Evolutionary conservation across 176 grass and related monocot species (phyloP), one percentile per base, ranked within the genome.

Genomic region (Tuctoria greenei): DNA sequence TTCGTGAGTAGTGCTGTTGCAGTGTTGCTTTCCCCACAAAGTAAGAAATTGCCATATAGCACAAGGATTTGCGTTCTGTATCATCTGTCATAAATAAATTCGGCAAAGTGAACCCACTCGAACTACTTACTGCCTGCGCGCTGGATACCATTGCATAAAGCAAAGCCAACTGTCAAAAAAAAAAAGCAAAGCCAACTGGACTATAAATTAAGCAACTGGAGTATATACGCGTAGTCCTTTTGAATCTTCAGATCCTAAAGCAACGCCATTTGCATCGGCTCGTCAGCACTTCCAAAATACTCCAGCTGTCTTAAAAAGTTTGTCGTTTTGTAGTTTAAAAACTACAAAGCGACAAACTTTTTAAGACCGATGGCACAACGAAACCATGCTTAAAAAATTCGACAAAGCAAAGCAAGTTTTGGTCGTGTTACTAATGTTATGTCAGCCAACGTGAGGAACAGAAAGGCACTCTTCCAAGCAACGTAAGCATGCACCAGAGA

Each of bases 101-200:
- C 8, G 46, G 27, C 8, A 86, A 86, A 70, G 46, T 36, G 6
- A 67, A 13, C 27, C 49, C 66, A 71, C 67, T 49, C 31, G 47
- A 50, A 50, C 17, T 72, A 65, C 27, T 59, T 77, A 71, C 27
- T 66, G 61, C 54, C 36, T 10, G 9, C 74, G 86, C 62, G 75
- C 80, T 88, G 86, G 86, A 82, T 67, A 63, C 75, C 86, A 88
- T 88, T 74, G 67, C 11, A 6, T 10, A 87, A 88, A 80, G 51
- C 51, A 74, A 67, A 64, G 58, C 24, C 67, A 52, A 78, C 67
- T 52, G 49, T n/a, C n/a, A n/a, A n/a, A n/a, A n/a, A n/a, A n/a
- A n/a, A n/a, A n/a, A n/a, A n/a, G n/a, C n/a, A n/a, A n/a, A n/a
- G n/a, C n/a, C n/a, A n/a, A n/a, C n/a, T n/a, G n/a, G 55, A 66